These are phyloP conservation scores for Vigna angularis DNA, from an alignment of 306 rosid genomes.

Conservation along the genomic window DNA sequence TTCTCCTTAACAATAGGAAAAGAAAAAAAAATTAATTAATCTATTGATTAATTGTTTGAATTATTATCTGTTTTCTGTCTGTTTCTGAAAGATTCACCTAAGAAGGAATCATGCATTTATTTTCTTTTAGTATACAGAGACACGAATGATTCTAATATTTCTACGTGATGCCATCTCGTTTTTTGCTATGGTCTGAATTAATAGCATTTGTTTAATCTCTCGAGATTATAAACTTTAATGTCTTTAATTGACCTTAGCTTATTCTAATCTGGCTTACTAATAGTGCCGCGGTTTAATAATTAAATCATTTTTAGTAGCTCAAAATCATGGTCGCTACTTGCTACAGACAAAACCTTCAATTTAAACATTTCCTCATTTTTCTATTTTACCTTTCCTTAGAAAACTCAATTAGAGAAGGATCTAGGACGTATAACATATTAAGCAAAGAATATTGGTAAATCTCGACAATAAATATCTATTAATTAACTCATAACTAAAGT, in stretches of 20 bases:
- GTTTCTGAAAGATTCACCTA: slow-evolving; percentile 47
- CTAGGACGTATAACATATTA: slow-evolving; percentile 12
- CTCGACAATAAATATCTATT: too few relatives aligned
- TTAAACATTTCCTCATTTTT: slow-evolving; percentile 31
- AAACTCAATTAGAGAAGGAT: slow-evolving; percentile 13
- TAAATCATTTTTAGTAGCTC: neutral
- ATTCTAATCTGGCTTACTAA: neutral
- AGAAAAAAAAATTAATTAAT: too few relatives aligned
- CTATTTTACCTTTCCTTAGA: neutral
- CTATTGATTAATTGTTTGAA: neutral
- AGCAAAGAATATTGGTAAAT: slow-evolving; percentile 30
- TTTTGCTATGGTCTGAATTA: neutral
- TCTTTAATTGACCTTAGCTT: neutral
- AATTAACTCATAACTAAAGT: too few relatives aligned
- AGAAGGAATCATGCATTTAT: slow-evolving; percentile 33
- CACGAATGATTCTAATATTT: neutral
- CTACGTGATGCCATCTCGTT: slow-evolving; percentile 40
- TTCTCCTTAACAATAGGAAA: slow-evolving; percentile 8
- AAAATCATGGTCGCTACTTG: neutral
- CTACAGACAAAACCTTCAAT: slow-evolving; percentile 37
- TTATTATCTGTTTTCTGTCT: slow-evolving; percentile 9
- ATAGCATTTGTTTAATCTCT: slow-evolving; percentile 36
- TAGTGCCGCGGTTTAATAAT: neutral
- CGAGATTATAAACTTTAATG: slow-evolving; percentile 37
- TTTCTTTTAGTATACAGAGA: neutral